Base-by-base conservation (phyloP, 257 asterid genomes). In the Nicotiana noctiflora region DNA sequence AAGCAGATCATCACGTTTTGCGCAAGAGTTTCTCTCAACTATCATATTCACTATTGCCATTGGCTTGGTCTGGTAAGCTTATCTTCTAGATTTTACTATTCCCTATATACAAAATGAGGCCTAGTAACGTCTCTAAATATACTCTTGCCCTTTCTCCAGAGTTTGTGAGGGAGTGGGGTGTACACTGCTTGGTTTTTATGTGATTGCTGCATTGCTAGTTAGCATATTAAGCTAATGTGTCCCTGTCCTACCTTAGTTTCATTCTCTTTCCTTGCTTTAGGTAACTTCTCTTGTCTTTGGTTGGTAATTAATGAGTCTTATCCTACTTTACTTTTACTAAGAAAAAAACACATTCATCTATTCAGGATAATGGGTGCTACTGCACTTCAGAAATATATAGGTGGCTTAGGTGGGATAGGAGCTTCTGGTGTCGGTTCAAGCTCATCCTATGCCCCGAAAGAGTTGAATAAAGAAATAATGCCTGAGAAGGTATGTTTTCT, bases 321-420 rank as follows among this genome's bases (percentile, higher is more conserved):
- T 82, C 52, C 72, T 82, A 57, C 18, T 14, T 10, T 56, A 23
- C 67, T 83, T 62, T 64, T 37, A 13, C 66, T 37, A 27, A 52
- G 79, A 55, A 51, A 32, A 7, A 75, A 78, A 63, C 53, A 15
- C 83, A 78, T 79, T 72, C 76, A 34, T 84, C 61, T 75, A 85
- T 79, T 61, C 84, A 93, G 97, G 97, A 37, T 90, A 62, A 86
- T 91, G 92, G 94, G 97, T 63, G 89, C 91, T 79, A 85, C 94
- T 82, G 99, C 98, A 51, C 94, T 94, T 85, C 98, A 93, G 92
- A 95, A 93, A 85, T 95, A 95, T 83, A 88, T 91, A 86, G 97
- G 98, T 84, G 82, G 97, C 91, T 89, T 94, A 83, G 99, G 97
- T 84, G 97, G 98, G 74, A 90, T 95, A 29, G 99, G 99, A 85